Conservation (phyloP, 352 stramenopile genomes). For the Pythium oligandrum region DNA sequence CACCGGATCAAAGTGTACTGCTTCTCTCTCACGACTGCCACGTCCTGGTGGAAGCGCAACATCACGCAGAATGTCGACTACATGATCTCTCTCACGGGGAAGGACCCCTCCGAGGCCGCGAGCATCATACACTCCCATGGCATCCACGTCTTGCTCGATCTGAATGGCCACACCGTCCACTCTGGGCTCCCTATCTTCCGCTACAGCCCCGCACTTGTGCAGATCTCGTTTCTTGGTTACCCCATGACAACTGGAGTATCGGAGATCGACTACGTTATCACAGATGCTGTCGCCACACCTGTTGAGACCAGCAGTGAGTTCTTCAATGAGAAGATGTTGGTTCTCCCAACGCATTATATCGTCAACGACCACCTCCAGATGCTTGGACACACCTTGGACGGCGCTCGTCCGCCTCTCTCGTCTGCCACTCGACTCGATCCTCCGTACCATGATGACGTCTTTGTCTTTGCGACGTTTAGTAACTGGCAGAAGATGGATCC, state of each 20-base stretch:
- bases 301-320: slow-evolving; percentile 22
- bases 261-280: slow-evolving; percentile 67
- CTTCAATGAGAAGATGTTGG: slow-evolving; percentile 77
- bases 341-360: slow-evolving; percentile 73
- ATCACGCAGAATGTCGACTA: slow-evolving; percentile 62
- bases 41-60: slow-evolving; percentile 81
- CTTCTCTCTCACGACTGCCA: slow-evolving; percentile 50
- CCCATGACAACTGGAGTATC: slow-evolving; percentile 60
- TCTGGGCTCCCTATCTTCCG: slow-evolving; percentile 62
- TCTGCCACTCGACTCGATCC: background rate
- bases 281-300: slow-evolving; percentile 49
- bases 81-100: slow-evolving; percentile 62
- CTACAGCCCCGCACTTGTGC: slow-evolving; percentile 56
- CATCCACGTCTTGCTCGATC: slow-evolving; percentile 76
- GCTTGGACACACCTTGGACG: slow-evolving; percentile 44
- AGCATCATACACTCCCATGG: slow-evolving; percentile 38
- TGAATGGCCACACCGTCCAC: slow-evolving; percentile 83
- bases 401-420: slow-evolving; percentile 12
- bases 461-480: slow-evolving; percentile 83
- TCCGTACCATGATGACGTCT: slow-evolving; percentile 6
- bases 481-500: slow-evolving; percentile 89
- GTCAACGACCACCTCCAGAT: slow-evolving; percentile 84
- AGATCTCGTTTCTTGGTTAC: slow-evolving; percentile 74
- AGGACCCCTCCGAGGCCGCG: slow-evolving; percentile 43
- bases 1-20: slow-evolving; percentile 54